Percentiles rank a stretch among this genome's conserved stretches.
Conservation (phyloP, 352 stramenopile species). For the Pythium rishiriense region DNA sequence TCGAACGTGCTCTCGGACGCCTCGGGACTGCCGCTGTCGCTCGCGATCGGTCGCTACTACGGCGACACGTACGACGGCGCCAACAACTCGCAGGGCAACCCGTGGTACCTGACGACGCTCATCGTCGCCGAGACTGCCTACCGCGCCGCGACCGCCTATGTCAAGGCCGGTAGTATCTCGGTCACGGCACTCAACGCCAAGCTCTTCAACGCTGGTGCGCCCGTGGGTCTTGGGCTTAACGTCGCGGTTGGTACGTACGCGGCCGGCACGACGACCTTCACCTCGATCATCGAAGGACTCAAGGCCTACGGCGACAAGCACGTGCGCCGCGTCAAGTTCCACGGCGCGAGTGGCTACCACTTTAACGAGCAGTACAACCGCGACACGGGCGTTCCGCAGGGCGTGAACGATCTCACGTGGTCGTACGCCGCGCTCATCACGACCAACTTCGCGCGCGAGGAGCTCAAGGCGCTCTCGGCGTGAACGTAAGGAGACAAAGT, state of each 20-base stretch:
- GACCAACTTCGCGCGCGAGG: conserved; percentile 25
- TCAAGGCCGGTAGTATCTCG: conserved; percentile 27
- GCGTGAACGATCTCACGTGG: conserved; percentile 37
- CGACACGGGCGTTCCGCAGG: conserved; percentile 26
- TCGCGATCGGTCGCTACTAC: conserved; percentile 33
- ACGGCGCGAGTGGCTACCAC: conserved; percentile 26
- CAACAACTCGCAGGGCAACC: conserved; percentile 27
- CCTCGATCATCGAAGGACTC: conserved; percentile 24
- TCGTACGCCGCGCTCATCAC: conserved; percentile 32
- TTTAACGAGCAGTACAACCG: conserved; percentile 41
- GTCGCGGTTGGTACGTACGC: conserved; percentile 21
- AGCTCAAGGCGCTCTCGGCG: conserved; percentile 28
- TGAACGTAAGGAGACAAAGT: neutral
- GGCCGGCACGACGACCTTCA: conserved; percentile 19
- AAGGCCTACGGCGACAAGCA: conserved; percentile 29
- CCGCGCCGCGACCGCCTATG: conserved; percentile 23
- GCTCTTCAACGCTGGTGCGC: conserved; percentile 25
- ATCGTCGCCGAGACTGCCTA: conserved; percentile 23
- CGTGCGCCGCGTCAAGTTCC: conserved; percentile 31
- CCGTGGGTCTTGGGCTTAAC: conserved; percentile 24
- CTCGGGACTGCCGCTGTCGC: conserved; percentile 22
- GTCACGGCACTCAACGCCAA: conserved; percentile 29
- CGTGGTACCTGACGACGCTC: conserved; percentile 27
- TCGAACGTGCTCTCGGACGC: conserved; percentile 10
- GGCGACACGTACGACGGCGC: conserved; percentile 30